Conservation (phyloP, 148 eudicot genomes). For the Rhododendron kiyosumense region DNA sequence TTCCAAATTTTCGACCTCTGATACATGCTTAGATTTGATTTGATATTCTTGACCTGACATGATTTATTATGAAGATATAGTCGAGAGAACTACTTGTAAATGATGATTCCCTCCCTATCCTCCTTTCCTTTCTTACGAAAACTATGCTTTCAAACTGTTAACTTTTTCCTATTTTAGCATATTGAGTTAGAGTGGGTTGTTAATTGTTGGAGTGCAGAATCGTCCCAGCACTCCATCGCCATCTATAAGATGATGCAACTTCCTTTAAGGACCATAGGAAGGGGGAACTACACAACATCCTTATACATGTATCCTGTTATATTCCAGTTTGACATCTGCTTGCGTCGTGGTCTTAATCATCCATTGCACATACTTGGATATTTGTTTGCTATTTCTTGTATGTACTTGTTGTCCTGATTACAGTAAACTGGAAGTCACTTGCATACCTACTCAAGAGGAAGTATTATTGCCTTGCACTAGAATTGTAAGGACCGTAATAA, state of each 20-base stretch:
- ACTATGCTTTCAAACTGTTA: background rate
- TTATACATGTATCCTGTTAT: background rate
- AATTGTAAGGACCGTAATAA: background rate
- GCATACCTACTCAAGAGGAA: background rate
- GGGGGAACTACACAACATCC: background rate
- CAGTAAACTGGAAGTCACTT: background rate
- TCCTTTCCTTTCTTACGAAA: background rate
- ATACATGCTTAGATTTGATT: background rate
- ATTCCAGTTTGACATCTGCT: background rate
- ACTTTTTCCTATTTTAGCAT: background rate
- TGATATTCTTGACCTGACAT: background rate
- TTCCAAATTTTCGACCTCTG: background rate
- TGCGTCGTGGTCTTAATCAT: too few species aligned
- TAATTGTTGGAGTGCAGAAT: background rate
- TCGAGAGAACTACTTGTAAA: background rate
- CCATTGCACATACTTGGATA: background rate
- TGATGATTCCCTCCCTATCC: background rate
- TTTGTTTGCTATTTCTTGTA: background rate
- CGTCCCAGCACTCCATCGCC: background rate
- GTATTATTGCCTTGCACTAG: background rate
- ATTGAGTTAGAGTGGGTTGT: background rate
- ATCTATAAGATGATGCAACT: background rate
- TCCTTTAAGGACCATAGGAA: background rate
- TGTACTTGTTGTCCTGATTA: background rate
- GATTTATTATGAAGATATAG: background rate